phyloP scores from a whole-genome alignment of 495 filamentous ascomycete species.

The Tuber microsphaerosporum region DNA sequence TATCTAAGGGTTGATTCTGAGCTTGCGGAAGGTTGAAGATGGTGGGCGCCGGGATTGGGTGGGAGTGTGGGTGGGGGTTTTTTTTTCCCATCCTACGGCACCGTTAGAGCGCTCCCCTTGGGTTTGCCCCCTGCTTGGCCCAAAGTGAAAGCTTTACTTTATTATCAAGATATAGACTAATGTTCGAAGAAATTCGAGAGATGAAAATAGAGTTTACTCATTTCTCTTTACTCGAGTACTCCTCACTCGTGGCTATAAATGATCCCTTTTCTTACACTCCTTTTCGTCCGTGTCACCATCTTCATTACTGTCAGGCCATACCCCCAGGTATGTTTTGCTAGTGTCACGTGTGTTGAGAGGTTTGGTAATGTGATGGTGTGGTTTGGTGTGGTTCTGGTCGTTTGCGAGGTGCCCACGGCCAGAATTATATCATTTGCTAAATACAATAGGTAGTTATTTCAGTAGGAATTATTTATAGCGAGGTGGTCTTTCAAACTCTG shows the following conservation, averaged over 20 bases:
- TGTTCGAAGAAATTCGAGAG: no score
- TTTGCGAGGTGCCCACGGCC: background rate
- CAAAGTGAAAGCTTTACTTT: no score
- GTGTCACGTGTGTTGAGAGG: background rate
- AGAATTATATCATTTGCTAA: background rate
- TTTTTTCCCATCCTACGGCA: background rate
- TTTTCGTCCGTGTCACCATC: no score
- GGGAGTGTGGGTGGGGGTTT: background rate
- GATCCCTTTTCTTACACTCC: no score
- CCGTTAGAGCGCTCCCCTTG: no score
- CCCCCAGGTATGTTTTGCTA: background rate
- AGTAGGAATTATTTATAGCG: background rate
- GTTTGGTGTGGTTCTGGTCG: background rate
- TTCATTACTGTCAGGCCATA: no score
- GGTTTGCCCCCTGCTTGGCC: no score
- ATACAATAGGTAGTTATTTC: background rate
- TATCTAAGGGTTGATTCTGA: conserved; percentile 16
- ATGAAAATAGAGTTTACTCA: no score
- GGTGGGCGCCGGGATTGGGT: background rate
- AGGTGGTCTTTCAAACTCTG: background rate
- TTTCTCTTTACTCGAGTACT: no score
- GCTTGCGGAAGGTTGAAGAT: background rate
- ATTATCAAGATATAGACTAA: no score
- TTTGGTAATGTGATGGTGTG: background rate
- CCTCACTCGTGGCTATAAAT: no score